A percentile compares a stretch with the other conserved stretches of the same genome.
phyloP scores from a whole-genome alignment of 106 monocot species.

The Narthecium ossifragum region DNA sequence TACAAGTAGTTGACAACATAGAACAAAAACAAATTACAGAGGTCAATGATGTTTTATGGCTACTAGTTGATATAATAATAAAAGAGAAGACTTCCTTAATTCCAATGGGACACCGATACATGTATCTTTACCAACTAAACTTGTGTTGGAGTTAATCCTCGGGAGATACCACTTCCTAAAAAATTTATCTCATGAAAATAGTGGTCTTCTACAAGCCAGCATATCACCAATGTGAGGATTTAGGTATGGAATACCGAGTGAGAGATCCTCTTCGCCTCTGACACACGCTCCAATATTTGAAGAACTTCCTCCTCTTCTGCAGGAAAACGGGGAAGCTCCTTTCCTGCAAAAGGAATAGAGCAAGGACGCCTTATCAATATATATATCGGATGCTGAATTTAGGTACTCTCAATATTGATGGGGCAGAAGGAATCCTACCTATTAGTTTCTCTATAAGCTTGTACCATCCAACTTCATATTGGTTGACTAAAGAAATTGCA shows the following conservation, averaged over 20 bases:
- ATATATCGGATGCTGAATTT: background rate
- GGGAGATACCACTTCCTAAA: too few relatives aligned
- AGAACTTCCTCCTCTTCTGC: constrained; percentile 40
- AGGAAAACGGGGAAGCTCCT: constrained; percentile 33
- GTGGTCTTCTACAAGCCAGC: too few relatives aligned
- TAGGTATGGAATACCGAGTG: constrained; percentile 39
- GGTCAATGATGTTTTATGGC: background rate
- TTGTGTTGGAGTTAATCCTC: too few relatives aligned
- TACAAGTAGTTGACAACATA: background rate
- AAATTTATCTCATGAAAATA: too few relatives aligned
- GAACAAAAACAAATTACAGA: background rate
- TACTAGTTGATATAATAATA: background rate
- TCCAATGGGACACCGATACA: too few relatives aligned
- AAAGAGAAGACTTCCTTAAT: too few relatives aligned
- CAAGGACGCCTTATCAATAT: background rate
- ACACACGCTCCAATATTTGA: constrained; percentile 34
- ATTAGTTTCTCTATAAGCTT: constrained; percentile 70
- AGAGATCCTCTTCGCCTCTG: constrained; percentile 52
- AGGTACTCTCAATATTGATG: background rate
- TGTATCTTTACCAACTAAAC: too few relatives aligned
- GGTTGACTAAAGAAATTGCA: constrained; percentile 79
- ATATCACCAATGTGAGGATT: too few relatives aligned
- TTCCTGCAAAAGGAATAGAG: constrained; percentile 26
- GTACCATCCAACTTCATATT: constrained; percentile 83
- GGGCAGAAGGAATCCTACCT: constrained; percentile 23